Evolutionary conservation across 257 asterid genomes (phyloP).

Genomic region (Solanum paucissectum): DNA sequence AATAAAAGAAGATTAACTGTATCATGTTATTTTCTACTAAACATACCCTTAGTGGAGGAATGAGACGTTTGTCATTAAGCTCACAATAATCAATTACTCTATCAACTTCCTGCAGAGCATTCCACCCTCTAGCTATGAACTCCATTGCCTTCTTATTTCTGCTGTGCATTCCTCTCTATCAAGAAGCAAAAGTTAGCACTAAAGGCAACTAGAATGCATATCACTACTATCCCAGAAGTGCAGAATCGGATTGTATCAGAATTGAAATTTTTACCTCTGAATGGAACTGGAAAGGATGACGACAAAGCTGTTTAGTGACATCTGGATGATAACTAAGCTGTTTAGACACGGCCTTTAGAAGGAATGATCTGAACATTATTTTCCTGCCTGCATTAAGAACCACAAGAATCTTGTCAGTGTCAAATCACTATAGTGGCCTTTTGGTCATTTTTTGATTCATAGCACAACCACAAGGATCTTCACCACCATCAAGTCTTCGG

Average conservation of each 20-base stretch:
- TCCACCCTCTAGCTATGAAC: conserved; percentile 80
- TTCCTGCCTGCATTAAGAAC: background rate
- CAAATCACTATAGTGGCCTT: background rate
- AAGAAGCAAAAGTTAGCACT: background rate
- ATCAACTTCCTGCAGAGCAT: conserved; percentile 84
- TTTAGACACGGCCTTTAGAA: conserved; percentile 15
- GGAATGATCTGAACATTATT: conserved; percentile 40
- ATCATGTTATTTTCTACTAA: background rate
- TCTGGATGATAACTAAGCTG: background rate
- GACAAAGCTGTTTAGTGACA: background rate
- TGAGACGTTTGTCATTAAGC: conserved; percentile 67
- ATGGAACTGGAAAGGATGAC: conserved; percentile 22
- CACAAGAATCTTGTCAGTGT: background rate
- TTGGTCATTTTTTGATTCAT: background rate
- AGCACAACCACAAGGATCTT: background rate
- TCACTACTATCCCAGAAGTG: background rate
- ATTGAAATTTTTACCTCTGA: conserved; percentile 23
- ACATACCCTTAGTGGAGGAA: conserved; percentile 63
- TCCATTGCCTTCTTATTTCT: conserved; percentile 87
- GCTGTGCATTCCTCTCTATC: conserved; percentile 69
- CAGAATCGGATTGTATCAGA: background rate
- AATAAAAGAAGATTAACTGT: background rate
- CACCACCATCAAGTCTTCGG: background rate
- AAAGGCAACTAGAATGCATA: background rate
- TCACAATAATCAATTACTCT: conserved; percentile 85